These are phyloP conservation scores for Coffea canephora DNA, from an alignment of 257 asterid genomes.

Conservation along the genomic window DNA sequence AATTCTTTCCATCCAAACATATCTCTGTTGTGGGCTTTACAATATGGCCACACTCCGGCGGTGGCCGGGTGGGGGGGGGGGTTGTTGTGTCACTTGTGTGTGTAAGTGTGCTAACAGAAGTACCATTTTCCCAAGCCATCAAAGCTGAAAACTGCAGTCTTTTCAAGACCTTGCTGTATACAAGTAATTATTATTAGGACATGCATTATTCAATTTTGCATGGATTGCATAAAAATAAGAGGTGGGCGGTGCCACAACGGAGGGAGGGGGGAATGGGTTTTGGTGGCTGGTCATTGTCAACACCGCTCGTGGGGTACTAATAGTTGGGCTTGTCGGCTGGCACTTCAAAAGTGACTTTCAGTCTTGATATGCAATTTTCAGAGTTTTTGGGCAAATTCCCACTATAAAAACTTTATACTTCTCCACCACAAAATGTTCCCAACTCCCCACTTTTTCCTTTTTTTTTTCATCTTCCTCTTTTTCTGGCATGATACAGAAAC, in stretches of 20 bases:
- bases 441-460: background rate
- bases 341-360: conserved; percentile 13
- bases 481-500: background rate
- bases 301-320: conserved; percentile 16
- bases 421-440: conserved; percentile 16
- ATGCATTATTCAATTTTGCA: background rate
- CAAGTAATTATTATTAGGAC: background rate
- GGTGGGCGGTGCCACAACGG: background rate
- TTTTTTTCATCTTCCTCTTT: background rate
- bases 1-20: background rate
- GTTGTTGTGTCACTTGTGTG: no score
- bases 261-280: background rate
- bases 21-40: background rate
- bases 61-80: no score
- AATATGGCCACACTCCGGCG: no score
- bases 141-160: background rate
- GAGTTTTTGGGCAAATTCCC: conserved; percentile 7
- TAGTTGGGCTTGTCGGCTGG: conserved; percentile 12
- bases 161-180: background rate
- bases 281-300: conserved; percentile 4
- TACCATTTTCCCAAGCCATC: background rate
- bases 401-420: background rate
- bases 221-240: background rate
- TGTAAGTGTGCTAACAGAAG: background rate
- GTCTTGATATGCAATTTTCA: conserved; percentile 1